phyloP scores from a whole-genome alignment of 768 basidiomycete species.

The Lactarius akahatsu region DNA sequence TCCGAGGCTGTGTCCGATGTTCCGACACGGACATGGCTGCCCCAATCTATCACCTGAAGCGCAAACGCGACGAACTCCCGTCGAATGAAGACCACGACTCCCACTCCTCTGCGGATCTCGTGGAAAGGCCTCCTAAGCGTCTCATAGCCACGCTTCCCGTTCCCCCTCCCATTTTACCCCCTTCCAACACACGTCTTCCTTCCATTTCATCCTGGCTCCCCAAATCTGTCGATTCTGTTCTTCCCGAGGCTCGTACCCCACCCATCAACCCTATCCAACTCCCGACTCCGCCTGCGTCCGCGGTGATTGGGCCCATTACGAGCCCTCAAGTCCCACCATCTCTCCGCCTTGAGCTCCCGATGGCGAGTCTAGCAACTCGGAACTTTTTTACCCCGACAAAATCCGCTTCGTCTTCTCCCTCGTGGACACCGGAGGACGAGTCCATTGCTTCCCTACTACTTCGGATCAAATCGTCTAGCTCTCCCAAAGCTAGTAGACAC shows the following conservation, averaged over 20 bases:
- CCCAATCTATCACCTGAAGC: conserved; percentile 11
- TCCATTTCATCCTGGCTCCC: conserved; percentile 30
- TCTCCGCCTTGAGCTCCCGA: conserved; percentile 28
- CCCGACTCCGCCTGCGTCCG: conserved; percentile 28
- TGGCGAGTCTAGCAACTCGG: conserved; percentile 14
- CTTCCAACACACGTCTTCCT: conserved; percentile 26
- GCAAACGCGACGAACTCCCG: conserved; percentile 21
- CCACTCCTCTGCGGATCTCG: conserved; percentile 5
- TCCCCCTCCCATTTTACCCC: not conserved
- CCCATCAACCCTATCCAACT: conserved; percentile 23
- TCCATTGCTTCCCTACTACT: conserved; percentile 28
- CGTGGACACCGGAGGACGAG: conserved; percentile 31
- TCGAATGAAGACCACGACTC: conserved; percentile 18
- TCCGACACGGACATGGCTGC: not conserved
- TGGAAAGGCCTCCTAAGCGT: conserved; percentile 18
- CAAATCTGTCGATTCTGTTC: conserved; percentile 7
- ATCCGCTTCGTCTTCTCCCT: conserved; percentile 16
- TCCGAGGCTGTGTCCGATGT: conserved; percentile 15
- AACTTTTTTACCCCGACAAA: not conserved
- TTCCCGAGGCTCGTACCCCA: conserved; percentile 13
- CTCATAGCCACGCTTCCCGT: conserved; percentile 4
- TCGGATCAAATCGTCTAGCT: conserved; percentile 24
- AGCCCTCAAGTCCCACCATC: conserved; percentile 28
- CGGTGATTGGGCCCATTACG: conserved; percentile 21
- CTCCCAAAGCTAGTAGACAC: conserved; percentile 14